Evolutionary conservation across 2,329 filamentous ascomycete species (phyloP).

Genomic region (Cercospora zeina): DNA sequence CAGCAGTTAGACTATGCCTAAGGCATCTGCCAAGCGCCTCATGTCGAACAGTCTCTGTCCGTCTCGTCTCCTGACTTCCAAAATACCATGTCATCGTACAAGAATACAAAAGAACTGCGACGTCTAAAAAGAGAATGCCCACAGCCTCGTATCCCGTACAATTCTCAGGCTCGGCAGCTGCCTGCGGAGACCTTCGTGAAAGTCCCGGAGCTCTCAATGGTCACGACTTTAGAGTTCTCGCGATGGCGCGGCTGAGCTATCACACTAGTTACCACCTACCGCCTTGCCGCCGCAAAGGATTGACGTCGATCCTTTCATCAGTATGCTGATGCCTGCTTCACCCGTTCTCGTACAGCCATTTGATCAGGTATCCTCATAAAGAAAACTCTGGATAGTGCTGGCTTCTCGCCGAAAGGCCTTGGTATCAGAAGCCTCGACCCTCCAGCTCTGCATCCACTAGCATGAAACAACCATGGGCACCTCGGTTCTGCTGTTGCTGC

Average conservation of each 20-base stretch:
- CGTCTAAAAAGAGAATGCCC: no score
- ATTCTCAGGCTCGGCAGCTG: not conserved
- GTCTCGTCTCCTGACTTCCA: no score
- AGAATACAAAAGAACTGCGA: not conserved
- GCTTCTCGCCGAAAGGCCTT: not conserved
- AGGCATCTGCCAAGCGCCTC: no score
- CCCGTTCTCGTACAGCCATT: not conserved
- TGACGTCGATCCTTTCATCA: not conserved
- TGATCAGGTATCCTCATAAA: not conserved
- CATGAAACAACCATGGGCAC: slow-evolving; percentile 18
- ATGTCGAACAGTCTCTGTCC: no score
- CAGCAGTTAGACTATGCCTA: no score
- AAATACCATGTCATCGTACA: not conserved
- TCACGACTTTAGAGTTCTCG: not conserved
- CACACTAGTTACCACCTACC: no score
- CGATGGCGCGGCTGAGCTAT: not conserved
- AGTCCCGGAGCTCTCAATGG: not conserved
- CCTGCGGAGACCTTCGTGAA: not conserved
- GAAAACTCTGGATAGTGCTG: not conserved
- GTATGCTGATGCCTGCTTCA: not conserved
- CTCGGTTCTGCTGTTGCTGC: slow-evolving; percentile 13
- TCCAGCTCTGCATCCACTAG: not conserved
- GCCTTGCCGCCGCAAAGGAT: not conserved
- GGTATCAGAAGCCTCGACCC: not conserved
- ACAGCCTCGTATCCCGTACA: no score